Base-by-base conservation (phyloP, 2,329 filamentous ascomycete species). In the Nemania diffusa region DNA sequence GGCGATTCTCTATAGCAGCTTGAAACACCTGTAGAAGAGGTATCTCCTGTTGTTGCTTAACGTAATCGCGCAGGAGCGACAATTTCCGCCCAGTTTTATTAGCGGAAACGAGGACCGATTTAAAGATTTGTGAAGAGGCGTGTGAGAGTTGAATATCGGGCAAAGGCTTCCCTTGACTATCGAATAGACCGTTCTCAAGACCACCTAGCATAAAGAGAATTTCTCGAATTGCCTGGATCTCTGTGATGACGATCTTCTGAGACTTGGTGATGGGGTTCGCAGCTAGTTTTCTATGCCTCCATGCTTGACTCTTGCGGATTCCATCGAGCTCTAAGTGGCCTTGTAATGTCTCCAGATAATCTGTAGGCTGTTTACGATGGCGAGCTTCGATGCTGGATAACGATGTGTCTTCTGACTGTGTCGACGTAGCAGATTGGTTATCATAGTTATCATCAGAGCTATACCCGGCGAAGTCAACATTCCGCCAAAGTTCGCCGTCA, bases 181-280 rank as follows among this genome's bases (percentile, higher is more conserved):
- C 81, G 73, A 94, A 97, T 0, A 97, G 76, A 1, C 89, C 90
- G 2, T 92, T 95, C 5, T 90, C 86, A 3, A 96, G 81, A 0
- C 94, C 94, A 61, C 89, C 87, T 0, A 98, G 85, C 92, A 97
- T 97, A 73, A 93, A 95, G 0, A 97, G 82, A 0, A 89, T 87
- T 75, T 98, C 94, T 55, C 93, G 88, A 27, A 94, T 81, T 11
- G 90, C 82, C 70, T 94, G 89, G 1, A 92, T 82, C 76, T 97
- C 94, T 0, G 91, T 87, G 5, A 95, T 82, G 1, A 79, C 73
- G 0, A 82, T 77, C 64, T 84, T 84, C 34, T 78, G 79, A 0
- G 78, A 68, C 37, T 73, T 75, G 0, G 77, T 78, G 9, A 73
- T 67, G 3, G 75, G 57, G 22, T 82, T 80, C 57, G 70, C 73